These are phyloP conservation scores for Persicaria tinctoria DNA, from an alignment of 148 eudicot genomes.

Conservation along the genomic window DNA sequence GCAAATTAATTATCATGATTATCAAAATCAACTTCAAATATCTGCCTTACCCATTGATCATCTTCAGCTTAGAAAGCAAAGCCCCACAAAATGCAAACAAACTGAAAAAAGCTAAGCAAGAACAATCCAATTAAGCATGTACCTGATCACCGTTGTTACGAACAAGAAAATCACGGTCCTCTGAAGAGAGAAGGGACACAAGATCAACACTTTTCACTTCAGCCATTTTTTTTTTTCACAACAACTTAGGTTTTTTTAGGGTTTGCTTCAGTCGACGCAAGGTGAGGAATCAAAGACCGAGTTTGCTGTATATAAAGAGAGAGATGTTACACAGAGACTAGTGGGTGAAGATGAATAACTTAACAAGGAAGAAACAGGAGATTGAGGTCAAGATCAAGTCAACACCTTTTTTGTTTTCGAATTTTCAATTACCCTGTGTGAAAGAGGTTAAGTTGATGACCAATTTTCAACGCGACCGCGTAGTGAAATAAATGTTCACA, in stretches of 20 bases:
- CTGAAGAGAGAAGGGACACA: slow-evolving; percentile 24
- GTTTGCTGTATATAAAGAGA: background rate
- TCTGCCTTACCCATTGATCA: too few species aligned
- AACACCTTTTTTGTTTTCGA: background rate
- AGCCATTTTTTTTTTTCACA: slow-evolving; percentile 11
- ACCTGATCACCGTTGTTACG: slow-evolving; percentile 35
- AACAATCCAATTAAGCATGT: background rate
- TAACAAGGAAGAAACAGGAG: slow-evolving; percentile 1
- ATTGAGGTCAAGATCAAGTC: background rate
- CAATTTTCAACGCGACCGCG: too few species aligned
- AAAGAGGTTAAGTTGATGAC: too few species aligned
- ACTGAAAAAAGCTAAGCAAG: slow-evolving; percentile 15
- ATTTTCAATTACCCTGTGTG: background rate
- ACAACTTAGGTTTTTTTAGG: background rate
- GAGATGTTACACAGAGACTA: background rate
- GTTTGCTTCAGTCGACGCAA: background rate
- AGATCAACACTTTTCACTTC: slow-evolving; percentile 16
- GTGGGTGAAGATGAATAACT: background rate
- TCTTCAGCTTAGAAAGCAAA: background rate
- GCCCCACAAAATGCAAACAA: background rate
- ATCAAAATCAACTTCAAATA: too few species aligned
- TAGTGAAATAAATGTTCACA: too few species aligned
- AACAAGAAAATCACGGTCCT: slow-evolving; percentile 24
- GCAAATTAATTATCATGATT: too few species aligned
- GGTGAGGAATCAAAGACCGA: background rate